These are phyloP conservation scores for Plasmodium billcollinsi DNA, from an alignment of 169 alveolate species.

Conservation along the genomic window DNA sequence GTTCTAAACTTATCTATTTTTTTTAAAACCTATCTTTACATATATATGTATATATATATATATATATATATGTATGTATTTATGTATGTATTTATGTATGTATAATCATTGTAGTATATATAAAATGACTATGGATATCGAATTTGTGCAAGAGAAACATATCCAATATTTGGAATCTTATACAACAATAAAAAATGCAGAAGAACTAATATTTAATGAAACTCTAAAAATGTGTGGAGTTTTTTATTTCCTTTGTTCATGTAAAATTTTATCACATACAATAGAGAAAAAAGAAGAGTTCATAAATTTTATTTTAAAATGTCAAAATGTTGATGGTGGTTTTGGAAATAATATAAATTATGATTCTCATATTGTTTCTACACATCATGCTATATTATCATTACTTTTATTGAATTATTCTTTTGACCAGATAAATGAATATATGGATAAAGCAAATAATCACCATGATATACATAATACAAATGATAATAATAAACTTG, in stretches of 20 bases:
- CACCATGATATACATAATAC: not conserved
- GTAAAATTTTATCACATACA: constrained; percentile 75
- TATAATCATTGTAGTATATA: not conserved
- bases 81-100: not conserved
- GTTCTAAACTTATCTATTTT: too few relatives aligned
- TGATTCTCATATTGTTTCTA: constrained; percentile 83
- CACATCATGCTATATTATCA: constrained; percentile 79
- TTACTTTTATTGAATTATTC: constrained; percentile 44
- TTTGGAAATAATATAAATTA: constrained; percentile 83
- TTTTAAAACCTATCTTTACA: too few relatives aligned
- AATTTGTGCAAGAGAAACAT: constrained; percentile 63
- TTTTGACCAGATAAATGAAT: constrained; percentile 8
- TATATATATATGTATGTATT: not conserved
- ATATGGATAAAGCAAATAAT: constrained; percentile 6
- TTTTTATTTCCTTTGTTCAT: constrained; percentile 83
- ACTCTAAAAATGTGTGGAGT: constrained; percentile 85
- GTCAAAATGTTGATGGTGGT: constrained; percentile 84
- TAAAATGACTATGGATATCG: constrained; percentile 8
- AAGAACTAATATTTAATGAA: constrained; percentile 84
- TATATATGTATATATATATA: too few relatives aligned
- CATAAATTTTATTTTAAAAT: constrained; percentile 50
- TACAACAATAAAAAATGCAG: constrained; percentile 73
- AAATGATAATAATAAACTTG: not conserved
- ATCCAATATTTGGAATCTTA: constrained; percentile 72
- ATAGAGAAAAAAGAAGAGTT: constrained; percentile 78